These are phyloP conservation scores for Quillaja saponaria DNA, from an alignment of 306 rosid species.

Conservation along the genomic window DNA sequence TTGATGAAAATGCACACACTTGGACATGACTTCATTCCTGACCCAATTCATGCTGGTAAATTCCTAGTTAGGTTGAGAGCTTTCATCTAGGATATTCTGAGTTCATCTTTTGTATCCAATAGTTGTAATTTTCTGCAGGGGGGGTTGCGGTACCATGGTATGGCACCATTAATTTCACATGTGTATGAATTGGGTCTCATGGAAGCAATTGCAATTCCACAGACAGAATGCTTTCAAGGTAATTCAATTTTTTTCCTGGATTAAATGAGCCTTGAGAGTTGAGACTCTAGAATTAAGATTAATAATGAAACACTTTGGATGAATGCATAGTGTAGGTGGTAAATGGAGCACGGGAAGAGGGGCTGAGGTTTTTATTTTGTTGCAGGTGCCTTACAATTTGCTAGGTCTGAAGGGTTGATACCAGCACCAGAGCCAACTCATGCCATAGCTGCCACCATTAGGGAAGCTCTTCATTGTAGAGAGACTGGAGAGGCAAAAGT, in stretches of 20 bases:
- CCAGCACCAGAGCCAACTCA: constrained; percentile 97
- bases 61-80: too few relatives aligned
- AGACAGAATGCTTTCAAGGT: constrained; percentile 85
- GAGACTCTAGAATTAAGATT: background rate
- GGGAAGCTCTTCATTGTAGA: constrained; percentile 77
- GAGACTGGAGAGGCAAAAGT: constrained; percentile 85
- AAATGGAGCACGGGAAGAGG: too few relatives aligned
- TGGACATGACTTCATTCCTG: constrained; percentile 89
- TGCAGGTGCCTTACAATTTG: constrained; percentile 86
- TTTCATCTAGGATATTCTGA: background rate
- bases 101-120: constrained; percentile 6
- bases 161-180: constrained; percentile 95
- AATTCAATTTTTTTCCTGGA: constrained; percentile 19
- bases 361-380: constrained; percentile 20
- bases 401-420: constrained; percentile 85
- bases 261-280: background rate
- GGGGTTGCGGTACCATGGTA: constrained; percentile 97
- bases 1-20: constrained; percentile 98
- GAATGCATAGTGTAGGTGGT: too few relatives aligned
- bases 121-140: constrained; percentile 45
- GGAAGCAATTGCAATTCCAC: constrained; percentile 96
- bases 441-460: constrained; percentile 87
- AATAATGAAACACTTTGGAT: background rate
- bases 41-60: constrained; percentile 95
- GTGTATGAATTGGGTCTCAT: constrained; percentile 72